Conservation (phyloP, 768 basidiomycete genomes). For the Dentipellis fragilis region DNA sequence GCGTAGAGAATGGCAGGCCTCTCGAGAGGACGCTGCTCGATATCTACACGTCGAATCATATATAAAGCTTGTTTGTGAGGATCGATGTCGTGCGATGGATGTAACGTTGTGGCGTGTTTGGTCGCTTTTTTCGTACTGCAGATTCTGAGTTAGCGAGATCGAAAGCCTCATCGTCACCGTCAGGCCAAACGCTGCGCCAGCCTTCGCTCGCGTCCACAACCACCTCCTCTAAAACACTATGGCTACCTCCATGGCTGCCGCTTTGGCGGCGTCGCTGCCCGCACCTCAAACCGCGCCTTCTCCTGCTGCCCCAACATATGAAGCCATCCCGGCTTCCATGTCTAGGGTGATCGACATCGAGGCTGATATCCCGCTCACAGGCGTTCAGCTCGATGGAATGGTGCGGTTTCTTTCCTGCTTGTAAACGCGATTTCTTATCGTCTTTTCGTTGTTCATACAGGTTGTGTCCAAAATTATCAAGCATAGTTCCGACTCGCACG, state of each 20-base stretch:
- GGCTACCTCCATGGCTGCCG: conserved; percentile 86
- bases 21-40: not conserved
- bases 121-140: not conserved
- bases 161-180: too few relatives aligned
- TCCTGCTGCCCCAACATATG: conserved; percentile 61
- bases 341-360: conserved; percentile 90
- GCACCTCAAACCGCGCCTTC: conserved; percentile 50
- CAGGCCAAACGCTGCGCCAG: not conserved
- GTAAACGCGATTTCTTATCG: not conserved
- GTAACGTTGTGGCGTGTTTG: not conserved
- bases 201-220: not conserved
- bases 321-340: conserved; percentile 88
- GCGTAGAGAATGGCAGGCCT: too few relatives aligned
- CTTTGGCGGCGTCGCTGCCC: conserved; percentile 77
- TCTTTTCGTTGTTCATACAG: conserved; percentile 28
- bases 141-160: too few relatives aligned
- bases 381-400: conserved; percentile 80
- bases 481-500: conserved; percentile 72
- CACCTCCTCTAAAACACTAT: conserved; percentile 22
- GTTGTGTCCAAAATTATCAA: conserved; percentile 91
- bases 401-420: conserved; percentile 32
- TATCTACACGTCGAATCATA: not conserved
- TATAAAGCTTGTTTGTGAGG: not conserved
- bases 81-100: not conserved
- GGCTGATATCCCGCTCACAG: conserved; percentile 71